A percentile compares a stretch with the other conserved stretches of the same genome.
These are phyloP conservation scores for Metschnikowia arizonensis DNA, from an alignment of 805 yeast species.

Conservation along the genomic window DNA sequence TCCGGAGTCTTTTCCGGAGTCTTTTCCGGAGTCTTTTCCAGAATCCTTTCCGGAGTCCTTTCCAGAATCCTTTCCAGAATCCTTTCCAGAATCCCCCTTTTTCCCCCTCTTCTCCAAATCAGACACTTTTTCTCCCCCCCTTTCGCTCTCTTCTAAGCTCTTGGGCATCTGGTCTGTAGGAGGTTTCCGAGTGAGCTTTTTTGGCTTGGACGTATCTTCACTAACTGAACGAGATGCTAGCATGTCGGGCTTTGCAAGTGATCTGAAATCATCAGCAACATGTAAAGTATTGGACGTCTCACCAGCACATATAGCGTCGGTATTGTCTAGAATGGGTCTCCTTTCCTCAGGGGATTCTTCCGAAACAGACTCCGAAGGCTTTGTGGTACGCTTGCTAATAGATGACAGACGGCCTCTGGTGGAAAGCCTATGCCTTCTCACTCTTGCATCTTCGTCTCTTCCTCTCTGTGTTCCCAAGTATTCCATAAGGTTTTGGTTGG, in stretches of 20 bases:
- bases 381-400: neutral
- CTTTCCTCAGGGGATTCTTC: neutral
- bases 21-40: no score
- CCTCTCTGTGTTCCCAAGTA: neutral
- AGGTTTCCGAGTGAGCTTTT: neutral
- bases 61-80: no score
- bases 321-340: neutral
- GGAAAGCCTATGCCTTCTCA: neutral
- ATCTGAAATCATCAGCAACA: neutral
- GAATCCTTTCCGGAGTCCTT: no score
- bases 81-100: no score
- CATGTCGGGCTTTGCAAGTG: neutral
- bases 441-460: neutral
- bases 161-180: neutral
- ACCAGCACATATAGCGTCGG: neutral
- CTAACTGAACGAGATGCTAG: no score
- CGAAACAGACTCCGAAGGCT: neutral
- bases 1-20: no score
- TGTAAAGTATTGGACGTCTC: slow-evolving; percentile 1
- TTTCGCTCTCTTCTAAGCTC: neutral
- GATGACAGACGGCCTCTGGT: neutral
- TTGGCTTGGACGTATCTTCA: neutral
- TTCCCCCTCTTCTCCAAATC: no score
- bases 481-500: neutral
- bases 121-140: neutral